Conservation (phyloP, 331 rosid species). For the Spiraea crenata region DNA sequence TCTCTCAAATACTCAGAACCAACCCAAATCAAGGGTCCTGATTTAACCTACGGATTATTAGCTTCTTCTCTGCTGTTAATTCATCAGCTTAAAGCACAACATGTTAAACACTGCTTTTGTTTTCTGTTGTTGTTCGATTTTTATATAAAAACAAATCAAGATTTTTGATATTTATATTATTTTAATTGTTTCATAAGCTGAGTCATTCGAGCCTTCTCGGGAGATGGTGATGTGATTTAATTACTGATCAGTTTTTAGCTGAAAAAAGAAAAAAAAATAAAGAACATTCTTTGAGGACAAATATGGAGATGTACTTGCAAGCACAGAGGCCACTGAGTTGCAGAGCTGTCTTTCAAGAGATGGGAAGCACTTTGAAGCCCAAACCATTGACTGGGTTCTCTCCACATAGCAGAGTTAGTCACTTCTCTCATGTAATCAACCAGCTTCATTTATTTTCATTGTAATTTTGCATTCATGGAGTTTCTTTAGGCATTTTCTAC, state of each 20-base stretch:
- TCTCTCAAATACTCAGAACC: background rate
- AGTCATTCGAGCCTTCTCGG: constrained; percentile 18
- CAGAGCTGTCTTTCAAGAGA: constrained; percentile 41
- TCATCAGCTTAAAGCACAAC: background rate
- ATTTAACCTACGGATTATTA: background rate
- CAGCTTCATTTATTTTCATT: background rate
- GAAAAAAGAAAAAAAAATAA: constrained; percentile 9
- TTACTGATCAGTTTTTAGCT: background rate
- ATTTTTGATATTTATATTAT: background rate
- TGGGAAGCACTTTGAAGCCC: constrained; percentile 38
- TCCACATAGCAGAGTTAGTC: constrained; percentile 35
- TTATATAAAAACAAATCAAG: background rate
- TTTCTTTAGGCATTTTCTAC: background rate
- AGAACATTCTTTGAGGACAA: constrained; percentile 14
- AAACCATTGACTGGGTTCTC: constrained; percentile 42
- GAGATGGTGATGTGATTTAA: constrained; percentile 8
- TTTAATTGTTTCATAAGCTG: constrained; percentile 12
- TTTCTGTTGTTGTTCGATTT: background rate
- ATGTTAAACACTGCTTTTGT: background rate
- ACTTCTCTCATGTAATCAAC: constrained; percentile 28
- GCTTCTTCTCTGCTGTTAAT: constrained; percentile 7
- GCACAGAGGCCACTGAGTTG: constrained; percentile 39
- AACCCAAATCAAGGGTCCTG: background rate
- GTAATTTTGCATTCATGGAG: too few relatives aligned
- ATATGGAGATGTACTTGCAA: constrained; percentile 55